These are phyloP conservation scores for Thalassiosira hispida DNA, from an alignment of 352 stramenopile species.

Conservation along the genomic window DNA sequence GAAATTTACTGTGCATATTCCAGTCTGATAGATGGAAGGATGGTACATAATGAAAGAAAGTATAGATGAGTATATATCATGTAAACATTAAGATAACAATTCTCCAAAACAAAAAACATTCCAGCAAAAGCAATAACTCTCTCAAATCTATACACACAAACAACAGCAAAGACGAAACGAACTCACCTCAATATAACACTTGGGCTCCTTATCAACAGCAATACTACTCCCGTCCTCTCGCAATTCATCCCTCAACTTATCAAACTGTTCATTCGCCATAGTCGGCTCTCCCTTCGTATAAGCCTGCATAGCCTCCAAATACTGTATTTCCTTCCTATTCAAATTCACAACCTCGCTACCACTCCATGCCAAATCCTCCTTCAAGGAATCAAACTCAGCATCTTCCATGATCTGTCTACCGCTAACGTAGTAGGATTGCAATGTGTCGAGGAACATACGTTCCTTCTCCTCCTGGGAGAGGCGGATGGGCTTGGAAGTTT, in stretches of 20 bases:
- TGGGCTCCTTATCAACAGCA: slow-evolving; percentile 85
- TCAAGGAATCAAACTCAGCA: slow-evolving; percentile 86
- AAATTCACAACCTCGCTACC: slow-evolving; percentile 81
- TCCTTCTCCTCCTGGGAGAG: slow-evolving; percentile 83
- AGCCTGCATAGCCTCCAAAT: slow-evolving; percentile 82
- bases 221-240: slow-evolving; percentile 72
- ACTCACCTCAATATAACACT: slow-evolving; percentile 86
- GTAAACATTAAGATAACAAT: no score
- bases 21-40: slow-evolving; percentile 71
- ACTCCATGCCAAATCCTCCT: slow-evolving; percentile 87
- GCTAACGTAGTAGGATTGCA: slow-evolving; percentile 86
- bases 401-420: slow-evolving; percentile 82
- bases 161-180: slow-evolving; percentile 87
- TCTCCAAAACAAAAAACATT: no score
- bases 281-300: slow-evolving; percentile 73
- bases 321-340: slow-evolving; percentile 84
- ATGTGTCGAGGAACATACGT: slow-evolving; percentile 86
- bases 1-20: slow-evolving; percentile 86
- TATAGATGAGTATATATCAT: no score
- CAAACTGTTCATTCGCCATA: slow-evolving; percentile 81
- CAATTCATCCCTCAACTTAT: slow-evolving; percentile 79
- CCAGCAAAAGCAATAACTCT: no score
- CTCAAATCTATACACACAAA: no score
- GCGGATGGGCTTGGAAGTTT: slow-evolving; percentile 57
- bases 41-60: no score